Evolutionary conservation across 331 rosid species (phyloP), one percentile per base, ranked within the genome.

Genomic region (Spiraea crenata): DNA sequence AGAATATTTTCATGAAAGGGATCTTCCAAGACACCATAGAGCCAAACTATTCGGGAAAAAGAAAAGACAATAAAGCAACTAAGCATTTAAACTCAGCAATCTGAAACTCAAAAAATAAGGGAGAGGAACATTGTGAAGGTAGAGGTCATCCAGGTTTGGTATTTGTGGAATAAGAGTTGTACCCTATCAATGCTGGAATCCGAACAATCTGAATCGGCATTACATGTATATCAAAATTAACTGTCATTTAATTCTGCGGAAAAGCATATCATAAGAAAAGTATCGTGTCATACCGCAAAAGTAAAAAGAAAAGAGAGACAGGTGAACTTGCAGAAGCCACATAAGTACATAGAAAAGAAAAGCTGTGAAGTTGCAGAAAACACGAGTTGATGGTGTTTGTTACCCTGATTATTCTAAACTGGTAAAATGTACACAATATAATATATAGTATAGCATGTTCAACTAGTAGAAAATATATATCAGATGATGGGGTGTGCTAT

Each of bases 61-160:
- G n/a, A 58, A n/a, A 67, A 67, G 44, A 54, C n/a, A 40, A 40
- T 19, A 51, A 67, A 67, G 45, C 71, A 48, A 51, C 46, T 6
- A 67, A 50, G 42, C 5, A 46, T 17, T 55, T 67, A 37, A 67
- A 50, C 25, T 17, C 37, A 67, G 45, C 49, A 52, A 38, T 67
- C 61, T 67, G 72, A 67, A n/a, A 51, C 35, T 17, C 25, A 68
- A 41, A 41, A 69, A 68, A 16, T 17, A 39, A 25, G 54, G 42
- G 14, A 13, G n/a, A 46, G 37, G 8, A 71, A 50, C 15, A 48
- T 10, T 17, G 44, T 44, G 46, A 11, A 39, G 34, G 41, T 55
- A 41, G 52, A 55, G 51, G 14, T 10, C 45, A 58, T 35, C 61
- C 61, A 35, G 35, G 37, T 58, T 45, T 57, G 15, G 42, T 5